phyloP scores from a whole-genome alignment of 202 grass and related monocot species.

The Elaeis oleifera region DNA sequence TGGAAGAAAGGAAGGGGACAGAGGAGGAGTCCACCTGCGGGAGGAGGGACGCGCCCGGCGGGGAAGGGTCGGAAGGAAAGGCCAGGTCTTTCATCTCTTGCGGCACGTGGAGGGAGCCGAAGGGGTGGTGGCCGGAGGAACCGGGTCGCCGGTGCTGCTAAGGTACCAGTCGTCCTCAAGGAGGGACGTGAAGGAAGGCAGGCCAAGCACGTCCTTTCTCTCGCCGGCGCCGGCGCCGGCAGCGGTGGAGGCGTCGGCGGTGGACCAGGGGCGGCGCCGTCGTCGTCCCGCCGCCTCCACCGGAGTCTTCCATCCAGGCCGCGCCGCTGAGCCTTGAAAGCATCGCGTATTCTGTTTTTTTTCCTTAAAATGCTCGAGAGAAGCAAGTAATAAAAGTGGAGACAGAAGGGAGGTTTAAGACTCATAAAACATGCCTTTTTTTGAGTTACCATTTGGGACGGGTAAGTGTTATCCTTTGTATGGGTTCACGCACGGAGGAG shows the following conservation, averaged over 20 bases:
- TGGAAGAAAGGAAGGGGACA: not conserved
- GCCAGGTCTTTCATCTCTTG: not conserved
- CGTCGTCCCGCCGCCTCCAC: conserved; percentile 1
- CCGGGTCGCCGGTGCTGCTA: not conserved
- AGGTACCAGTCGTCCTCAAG: conserved; percentile 15
- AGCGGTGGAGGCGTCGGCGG: not conserved
- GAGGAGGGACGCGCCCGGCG: conserved; percentile 3
- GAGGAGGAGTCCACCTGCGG: conserved; percentile 18
- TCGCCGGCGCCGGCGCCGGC: not conserved
- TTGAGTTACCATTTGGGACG: too few species aligned
- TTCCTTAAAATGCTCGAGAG: too few species aligned
- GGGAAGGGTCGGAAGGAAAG: not conserved
- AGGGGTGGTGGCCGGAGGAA: not conserved
- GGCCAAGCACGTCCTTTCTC: not conserved
- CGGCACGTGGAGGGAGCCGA: not conserved
- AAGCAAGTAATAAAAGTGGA: too few species aligned
- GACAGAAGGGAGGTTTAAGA: too few species aligned
- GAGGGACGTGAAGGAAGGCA: conserved; percentile 9
- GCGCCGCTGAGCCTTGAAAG: conserved; percentile 10
- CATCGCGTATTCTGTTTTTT: not conserved
- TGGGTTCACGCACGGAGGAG: too few species aligned
- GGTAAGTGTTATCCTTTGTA: too few species aligned
- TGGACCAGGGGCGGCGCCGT: conserved; percentile 5
- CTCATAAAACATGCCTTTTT: too few species aligned
- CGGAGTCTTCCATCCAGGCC: conserved; percentile 2